phyloP scores from a whole-genome alignment of 2,329 filamentous ascomycete species.

The Pleoardoris graminearum region DNA sequence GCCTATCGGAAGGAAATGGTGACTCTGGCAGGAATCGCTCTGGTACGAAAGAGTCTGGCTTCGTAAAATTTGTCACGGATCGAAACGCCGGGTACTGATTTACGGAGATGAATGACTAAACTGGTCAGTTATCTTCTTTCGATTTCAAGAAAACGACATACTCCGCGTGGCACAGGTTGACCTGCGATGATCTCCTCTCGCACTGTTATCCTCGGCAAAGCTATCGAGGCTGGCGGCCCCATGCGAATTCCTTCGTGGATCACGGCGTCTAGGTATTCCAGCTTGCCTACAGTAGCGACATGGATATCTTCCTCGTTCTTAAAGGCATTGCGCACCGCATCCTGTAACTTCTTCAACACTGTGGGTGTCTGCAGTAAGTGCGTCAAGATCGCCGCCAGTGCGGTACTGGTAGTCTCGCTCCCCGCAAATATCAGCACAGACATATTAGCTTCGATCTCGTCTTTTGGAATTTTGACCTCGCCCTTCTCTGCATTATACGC shows the following conservation, averaged over 20 bases:
- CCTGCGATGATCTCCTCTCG: conserved; percentile 28
- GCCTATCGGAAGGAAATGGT: conserved; percentile 31
- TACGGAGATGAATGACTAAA: conserved; percentile 25
- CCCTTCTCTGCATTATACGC: conserved; percentile 29
- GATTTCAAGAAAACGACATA: conserved; percentile 19
- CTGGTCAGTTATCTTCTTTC: not conserved
- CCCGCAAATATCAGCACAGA: conserved; percentile 45
- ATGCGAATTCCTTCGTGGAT: conserved; percentile 39
- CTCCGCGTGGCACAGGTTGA: conserved; percentile 23
- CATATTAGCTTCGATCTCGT: conserved; percentile 43
- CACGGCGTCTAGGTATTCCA: conserved; percentile 34
- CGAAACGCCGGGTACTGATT: conserved; percentile 32
- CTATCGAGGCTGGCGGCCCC: conserved; percentile 23
- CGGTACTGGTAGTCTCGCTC: conserved; percentile 45
- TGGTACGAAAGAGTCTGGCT: conserved; percentile 36
- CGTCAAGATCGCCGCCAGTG: conserved; percentile 37
- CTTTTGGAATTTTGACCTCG: conserved; percentile 19
- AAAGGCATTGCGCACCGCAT: conserved; percentile 25
- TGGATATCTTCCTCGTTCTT: conserved; percentile 25
- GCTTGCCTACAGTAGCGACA: conserved; percentile 18
- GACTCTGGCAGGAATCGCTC: conserved; percentile 36
- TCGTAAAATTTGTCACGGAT: conserved; percentile 29
- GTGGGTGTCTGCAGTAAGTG: conserved; percentile 27
- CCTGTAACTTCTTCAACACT: conserved; percentile 12
- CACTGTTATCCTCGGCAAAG: conserved; percentile 24